phyloP scores from a whole-genome alignment of 2,329 filamentous ascomycete genomes.

The Cadophora sp. region DNA sequence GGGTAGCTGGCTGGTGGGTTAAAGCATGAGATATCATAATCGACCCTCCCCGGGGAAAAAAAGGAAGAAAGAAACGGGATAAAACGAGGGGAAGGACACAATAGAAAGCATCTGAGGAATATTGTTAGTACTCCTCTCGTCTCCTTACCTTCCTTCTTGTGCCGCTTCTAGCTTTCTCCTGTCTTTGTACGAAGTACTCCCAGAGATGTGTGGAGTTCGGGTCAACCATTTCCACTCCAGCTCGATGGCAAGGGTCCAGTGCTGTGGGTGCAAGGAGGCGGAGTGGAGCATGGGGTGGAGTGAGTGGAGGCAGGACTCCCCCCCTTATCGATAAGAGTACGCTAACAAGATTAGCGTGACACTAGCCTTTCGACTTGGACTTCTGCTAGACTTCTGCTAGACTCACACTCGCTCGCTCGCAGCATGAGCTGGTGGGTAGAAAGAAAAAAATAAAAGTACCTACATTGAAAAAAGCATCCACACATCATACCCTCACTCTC shows the following conservation, averaged over 20 bases:
- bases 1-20: too few species aligned
- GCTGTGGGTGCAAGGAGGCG: background rate
- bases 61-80: background rate
- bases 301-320: background rate
- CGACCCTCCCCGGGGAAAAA: background rate
- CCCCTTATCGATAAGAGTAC: constrained; percentile 1
- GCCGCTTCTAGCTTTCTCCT: background rate
- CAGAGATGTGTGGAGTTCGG: background rate
- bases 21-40: background rate
- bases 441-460: background rate
- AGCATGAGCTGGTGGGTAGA: background rate
- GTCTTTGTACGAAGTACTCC: background rate
- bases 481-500: background rate
- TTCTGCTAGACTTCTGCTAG: background rate
- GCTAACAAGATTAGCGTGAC: background rate
- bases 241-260: background rate
- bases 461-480: background rate
- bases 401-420: background rate
- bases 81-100: background rate
- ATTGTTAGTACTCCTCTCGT: background rate
- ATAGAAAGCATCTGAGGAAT: background rate
- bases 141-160: background rate
- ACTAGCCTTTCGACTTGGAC: background rate
- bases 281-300: background rate
- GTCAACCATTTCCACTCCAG: constrained; percentile 1